Conservation (phyloP, 139 green algal species). For the Pleodorina starrii region DNA sequence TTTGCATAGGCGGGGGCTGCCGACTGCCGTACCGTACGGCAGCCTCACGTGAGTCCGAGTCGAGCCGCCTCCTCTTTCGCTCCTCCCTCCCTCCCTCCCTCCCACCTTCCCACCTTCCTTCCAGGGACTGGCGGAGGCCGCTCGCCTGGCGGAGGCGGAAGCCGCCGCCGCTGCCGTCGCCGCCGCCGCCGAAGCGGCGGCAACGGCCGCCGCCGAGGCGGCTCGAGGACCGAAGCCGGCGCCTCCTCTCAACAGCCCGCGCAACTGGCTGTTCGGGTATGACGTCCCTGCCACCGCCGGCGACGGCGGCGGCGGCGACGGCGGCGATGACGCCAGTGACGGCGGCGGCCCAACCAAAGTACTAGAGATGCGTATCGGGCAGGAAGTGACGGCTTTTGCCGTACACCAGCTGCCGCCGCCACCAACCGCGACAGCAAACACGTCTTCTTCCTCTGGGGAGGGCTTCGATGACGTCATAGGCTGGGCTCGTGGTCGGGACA, state of each 20-base stretch:
- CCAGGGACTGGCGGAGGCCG: not conserved
- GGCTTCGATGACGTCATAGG: too few species aligned
- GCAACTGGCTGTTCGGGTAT: not conserved
- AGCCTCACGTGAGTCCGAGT: too few species aligned
- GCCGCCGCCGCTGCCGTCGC: not conserved
- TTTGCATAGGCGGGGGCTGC: too few species aligned
- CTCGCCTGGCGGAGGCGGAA: not conserved
- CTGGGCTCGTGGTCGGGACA: too few species aligned
- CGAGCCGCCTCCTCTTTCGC: too few species aligned
- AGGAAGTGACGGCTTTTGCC: conserved; percentile 12
- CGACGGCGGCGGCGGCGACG: not conserved
- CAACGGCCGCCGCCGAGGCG: not conserved
- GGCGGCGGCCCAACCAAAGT: not conserved
- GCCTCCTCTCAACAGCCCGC: not conserved
- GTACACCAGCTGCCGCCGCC: conserved; percentile 27
- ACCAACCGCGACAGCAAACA: too few species aligned
- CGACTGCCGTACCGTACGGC: too few species aligned
- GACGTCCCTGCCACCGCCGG: not conserved
- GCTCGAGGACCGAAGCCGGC: not conserved
- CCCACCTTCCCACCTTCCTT: too few species aligned
- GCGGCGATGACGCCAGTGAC: not conserved
- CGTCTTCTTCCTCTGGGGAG: too few species aligned
- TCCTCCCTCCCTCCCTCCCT: too few species aligned
- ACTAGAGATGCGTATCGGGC: conserved; percentile 12
- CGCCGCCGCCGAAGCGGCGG: not conserved